phyloP scores from a whole-genome alignment of 2,329 filamentous ascomycete species.

The Corinectria fuckeliana region DNA sequence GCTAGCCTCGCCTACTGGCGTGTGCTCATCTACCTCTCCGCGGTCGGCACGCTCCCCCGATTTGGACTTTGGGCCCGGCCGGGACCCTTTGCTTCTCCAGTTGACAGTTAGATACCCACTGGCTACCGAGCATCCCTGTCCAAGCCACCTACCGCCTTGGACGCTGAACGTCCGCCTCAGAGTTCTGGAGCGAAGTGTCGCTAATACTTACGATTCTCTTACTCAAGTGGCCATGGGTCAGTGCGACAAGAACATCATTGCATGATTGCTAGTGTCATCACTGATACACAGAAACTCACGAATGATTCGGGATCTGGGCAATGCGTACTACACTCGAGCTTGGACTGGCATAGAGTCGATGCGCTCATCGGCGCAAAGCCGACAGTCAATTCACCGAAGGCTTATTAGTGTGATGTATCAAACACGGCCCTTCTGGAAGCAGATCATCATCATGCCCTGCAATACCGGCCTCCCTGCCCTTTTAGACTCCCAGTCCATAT shows the following conservation, averaged over 20 bases:
- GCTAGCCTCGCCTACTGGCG: constrained; percentile 29
- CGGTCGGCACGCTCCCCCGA: constrained; percentile 28
- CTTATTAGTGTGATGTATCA: constrained; percentile 19
- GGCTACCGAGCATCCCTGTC: constrained; percentile 28
- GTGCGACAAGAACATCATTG: constrained; percentile 12
- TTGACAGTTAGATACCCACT: constrained; percentile 23
- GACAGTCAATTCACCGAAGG: constrained; percentile 7
- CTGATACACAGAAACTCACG: constrained; percentile 15
- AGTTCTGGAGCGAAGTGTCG: constrained; percentile 19
- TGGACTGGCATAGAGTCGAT: constrained; percentile 6
- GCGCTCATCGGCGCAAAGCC: constrained; percentile 3
- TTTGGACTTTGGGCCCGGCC: constrained; percentile 32
- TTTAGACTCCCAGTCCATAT: constrained; percentile 21
- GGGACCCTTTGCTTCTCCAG: constrained; percentile 24
- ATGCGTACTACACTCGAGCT: constrained; percentile 11
- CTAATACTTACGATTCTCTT: constrained; percentile 21
- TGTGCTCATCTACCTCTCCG: constrained; percentile 28
- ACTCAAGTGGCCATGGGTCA: constrained; percentile 12
- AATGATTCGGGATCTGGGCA: constrained; percentile 11
- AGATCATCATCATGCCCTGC: constrained; percentile 25
- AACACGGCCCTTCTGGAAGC: constrained; percentile 31
- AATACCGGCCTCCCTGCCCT: constrained; percentile 29
- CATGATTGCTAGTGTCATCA: constrained; percentile 17
- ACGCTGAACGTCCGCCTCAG: constrained; percentile 27
- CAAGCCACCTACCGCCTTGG: constrained; percentile 21